Evolutionary conservation across 768 basidiomycete species (phyloP).

Genomic region (Tylopilus balloui): DNA sequence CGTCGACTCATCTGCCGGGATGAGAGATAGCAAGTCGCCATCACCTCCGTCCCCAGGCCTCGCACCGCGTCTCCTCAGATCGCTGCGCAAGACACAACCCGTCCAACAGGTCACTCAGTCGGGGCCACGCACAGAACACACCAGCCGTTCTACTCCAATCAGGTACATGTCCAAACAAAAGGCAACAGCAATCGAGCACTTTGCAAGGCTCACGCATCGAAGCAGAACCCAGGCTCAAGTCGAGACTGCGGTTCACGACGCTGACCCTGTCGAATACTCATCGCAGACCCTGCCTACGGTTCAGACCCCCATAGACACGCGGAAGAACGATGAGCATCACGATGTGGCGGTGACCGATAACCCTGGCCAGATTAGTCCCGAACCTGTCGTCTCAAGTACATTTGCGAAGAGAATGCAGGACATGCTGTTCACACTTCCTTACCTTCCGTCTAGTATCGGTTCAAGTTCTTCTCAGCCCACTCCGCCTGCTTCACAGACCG

Average conservation of each 20-base stretch:
- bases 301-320: constrained; percentile 8
- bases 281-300: constrained; percentile 1
- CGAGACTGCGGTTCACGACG: background rate
- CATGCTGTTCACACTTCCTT: constrained; percentile 45
- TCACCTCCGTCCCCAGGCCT: background rate
- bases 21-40: constrained; percentile 5
- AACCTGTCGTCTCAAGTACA: constrained; percentile 30
- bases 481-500: constrained; percentile 6
- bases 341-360: constrained; percentile 8
- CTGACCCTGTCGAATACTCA: constrained; percentile 5
- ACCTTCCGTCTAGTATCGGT: constrained; percentile 17
- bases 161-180: constrained; percentile 17
- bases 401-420: constrained; percentile 51
- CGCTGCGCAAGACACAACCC: constrained; percentile 19
- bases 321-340: constrained; percentile 1
- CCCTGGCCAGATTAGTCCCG: constrained; percentile 28
- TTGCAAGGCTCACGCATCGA: constrained; percentile 18
- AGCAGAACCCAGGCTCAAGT: constrained; percentile 2
- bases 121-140: constrained; percentile 1
- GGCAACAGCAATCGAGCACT: constrained; percentile 9
- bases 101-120: constrained; percentile 12
- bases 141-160: background rate
- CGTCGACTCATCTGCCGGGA: background rate
- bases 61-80: constrained; percentile 16
- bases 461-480: constrained; percentile 17